Base-by-base conservation (phyloP, 768 basidiomycete species). In the Boletus tomentosulus region DNA sequence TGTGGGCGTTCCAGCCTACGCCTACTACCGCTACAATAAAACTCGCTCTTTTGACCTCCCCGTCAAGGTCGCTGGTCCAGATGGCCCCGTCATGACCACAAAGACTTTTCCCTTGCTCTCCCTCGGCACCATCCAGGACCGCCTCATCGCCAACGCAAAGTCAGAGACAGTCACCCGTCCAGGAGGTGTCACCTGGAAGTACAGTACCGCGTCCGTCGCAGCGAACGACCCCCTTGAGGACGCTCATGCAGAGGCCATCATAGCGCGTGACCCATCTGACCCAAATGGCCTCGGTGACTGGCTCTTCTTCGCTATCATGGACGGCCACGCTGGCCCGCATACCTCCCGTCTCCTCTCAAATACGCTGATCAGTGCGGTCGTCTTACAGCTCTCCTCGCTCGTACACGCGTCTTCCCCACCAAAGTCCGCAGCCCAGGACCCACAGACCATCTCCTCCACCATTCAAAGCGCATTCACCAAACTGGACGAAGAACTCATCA, bases 221-320 rank as follows among this genome's bases (percentile, higher is more conserved):
- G 87, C 92, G 3, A 99, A 99, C 64, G 82, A 88, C 55, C 91
- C 93, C 8, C 85, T 97, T 48, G 97, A 99, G 71, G 97, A 99
- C 66, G 85, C 92, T 25, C 80, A 86, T 58, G 82, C 89, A 4
- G 78, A 79, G 55, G 83, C 85, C 52, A 74, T 93, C 57, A 73
- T 96, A 46, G 68, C 79, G 58, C 76, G 85, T 37, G 84, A 89
- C 62, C 73, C 72, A 3, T 72, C 79, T n/a, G 82, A 85, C 59
- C 75, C 79, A 10, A 76, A 80, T 3, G 75, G 75, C 0, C 78
- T 81, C 2, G 87, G 87, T 13, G 89, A 91, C 63, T 79, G 88
- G 55, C 75, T 92, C 41, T 89, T 96, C 71, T 94, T 92, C 63
- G 75, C 91, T 1, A 85, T 96, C 34, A 88, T 96, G 85, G 93